Base-by-base conservation (phyloP, 2,329 filamentous ascomycete species). In the Cordyceps javanica region DNA sequence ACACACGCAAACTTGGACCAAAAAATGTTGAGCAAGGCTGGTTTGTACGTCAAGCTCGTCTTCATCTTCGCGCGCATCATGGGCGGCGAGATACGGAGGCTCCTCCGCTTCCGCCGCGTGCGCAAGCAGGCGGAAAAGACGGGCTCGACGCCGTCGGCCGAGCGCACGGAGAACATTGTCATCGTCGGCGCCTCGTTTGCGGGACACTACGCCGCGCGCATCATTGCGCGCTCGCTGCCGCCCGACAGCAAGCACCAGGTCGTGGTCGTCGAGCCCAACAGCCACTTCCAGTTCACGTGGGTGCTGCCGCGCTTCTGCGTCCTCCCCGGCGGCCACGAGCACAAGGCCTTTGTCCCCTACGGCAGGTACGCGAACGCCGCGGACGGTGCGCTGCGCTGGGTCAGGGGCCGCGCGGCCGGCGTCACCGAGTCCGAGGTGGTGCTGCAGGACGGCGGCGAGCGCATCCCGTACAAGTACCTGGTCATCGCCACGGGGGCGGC, bases 331-430 rank as follows among this genome's bases (percentile, higher is more conserved):
- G 67, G 54, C 54, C 78, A 83, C 48, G 82, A 85, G 60, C 68
- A 80, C 57, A 81, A 81, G 63, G 81, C 81, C 0, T 86, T 86
- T 60, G 80, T 87, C 44, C 83, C 84, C 0, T 86, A 85, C 59
- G 75, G 73, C 0, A 69, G 69, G 4, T 71, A 75, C 41, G 62
- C 80, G 3, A 66, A 65, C 1, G 62, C 60, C 0, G 69, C 73
- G 0, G 61, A 68, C 19, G 74, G 72, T 0, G 63, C 67, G 2
- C 59, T 73, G 2, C 63, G 64, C n/a, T 77, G 75, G 71, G 65
- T 81, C 2, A 69, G 71, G 52, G 78, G 74, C 44, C 70, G 70
- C 2, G 81, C 76, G 7, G 62, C 64, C 1, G 60, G 63, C 0
- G 68, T 83, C 16, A 68, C 65, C 7, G 68, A 65, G 19, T 66